phyloP scores from a whole-genome alignment of 805 yeast genomes.

The Candida tibetensis region DNA sequence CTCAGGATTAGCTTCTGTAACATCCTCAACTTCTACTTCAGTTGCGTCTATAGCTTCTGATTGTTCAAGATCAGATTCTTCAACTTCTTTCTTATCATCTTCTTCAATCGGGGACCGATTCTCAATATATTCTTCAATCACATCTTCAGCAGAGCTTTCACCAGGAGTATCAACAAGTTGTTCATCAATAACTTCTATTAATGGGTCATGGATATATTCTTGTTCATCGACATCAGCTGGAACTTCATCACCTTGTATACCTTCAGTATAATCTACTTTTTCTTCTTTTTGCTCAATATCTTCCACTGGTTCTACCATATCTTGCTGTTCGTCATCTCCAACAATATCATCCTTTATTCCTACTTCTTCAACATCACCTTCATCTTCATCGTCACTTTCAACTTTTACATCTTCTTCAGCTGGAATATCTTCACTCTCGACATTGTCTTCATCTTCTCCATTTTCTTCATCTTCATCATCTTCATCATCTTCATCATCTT shows the following conservation, averaged over 20 bases:
- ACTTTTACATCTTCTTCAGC: slow-evolving; percentile 6
- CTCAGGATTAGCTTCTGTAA: slow-evolving; percentile 4
- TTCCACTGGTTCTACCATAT: slow-evolving; percentile 2
- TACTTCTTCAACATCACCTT: too few relatives aligned
- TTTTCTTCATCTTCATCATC: slow-evolving; percentile 1
- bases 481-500: slow-evolving; percentile 5
- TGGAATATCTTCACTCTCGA: slow-evolving; percentile 2
- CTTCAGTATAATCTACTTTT: not conserved
- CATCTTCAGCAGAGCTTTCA: too few relatives aligned
- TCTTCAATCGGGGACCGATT: slow-evolving; percentile 1
- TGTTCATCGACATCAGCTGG: not conserved
- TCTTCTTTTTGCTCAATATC: slow-evolving; percentile 1
- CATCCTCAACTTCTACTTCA: too few relatives aligned
- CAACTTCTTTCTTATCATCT: not conserved
- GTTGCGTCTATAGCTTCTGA: too few relatives aligned
- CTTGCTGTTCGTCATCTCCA: too few relatives aligned
- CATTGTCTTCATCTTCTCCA: slow-evolving; percentile 2
- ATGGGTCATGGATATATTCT: too few relatives aligned
- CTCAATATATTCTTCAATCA: too few relatives aligned
- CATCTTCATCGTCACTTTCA: too few relatives aligned
- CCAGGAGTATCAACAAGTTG: too few relatives aligned
- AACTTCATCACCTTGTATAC: too few relatives aligned
- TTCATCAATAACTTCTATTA: too few relatives aligned
- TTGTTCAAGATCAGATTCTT: slow-evolving; percentile 4
- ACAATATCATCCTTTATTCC: slow-evolving; percentile 4